These are phyloP conservation scores for Beauveria sp. DNA, from an alignment of 2,329 filamentous ascomycete species.

Conservation along the genomic window DNA sequence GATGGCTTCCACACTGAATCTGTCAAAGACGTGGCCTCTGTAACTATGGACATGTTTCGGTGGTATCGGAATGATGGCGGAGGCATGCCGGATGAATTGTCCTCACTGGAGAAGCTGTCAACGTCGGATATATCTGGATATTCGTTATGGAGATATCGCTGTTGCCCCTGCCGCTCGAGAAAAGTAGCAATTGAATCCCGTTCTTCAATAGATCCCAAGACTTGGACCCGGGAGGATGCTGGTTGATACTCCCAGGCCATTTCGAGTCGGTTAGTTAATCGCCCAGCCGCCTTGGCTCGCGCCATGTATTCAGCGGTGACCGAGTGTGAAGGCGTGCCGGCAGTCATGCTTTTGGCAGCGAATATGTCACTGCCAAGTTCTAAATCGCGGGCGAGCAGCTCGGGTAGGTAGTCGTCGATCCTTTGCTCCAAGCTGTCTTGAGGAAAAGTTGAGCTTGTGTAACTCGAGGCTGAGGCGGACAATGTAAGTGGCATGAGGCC, in stretches of 20 bases:
- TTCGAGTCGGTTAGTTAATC: slow-evolving; percentile 16
- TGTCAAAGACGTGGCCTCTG: slow-evolving; percentile 29
- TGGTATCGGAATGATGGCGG: slow-evolving; percentile 24
- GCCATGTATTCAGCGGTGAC: slow-evolving; percentile 25
- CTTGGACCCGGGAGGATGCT: slow-evolving; percentile 22
- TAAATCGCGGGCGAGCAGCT: slow-evolving; percentile 47
- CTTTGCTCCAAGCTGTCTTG: slow-evolving; percentile 23
- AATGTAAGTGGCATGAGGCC: slow-evolving; percentile 30
- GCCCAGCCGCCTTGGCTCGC: slow-evolving; percentile 13
- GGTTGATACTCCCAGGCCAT: slow-evolving; percentile 22
- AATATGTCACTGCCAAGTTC: slow-evolving; percentile 42
- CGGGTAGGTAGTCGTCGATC: slow-evolving; percentile 42
- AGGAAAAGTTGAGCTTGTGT: slow-evolving; percentile 16
- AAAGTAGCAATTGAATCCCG: slow-evolving; percentile 28
- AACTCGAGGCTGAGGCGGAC: slow-evolving; percentile 20
- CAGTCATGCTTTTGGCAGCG: slow-evolving; percentile 43
- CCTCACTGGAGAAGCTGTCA: slow-evolving; percentile 23
- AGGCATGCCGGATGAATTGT: slow-evolving; percentile 25
- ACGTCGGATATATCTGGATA: slow-evolving; percentile 26
- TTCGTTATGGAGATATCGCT: not conserved
- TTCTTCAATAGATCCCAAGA: slow-evolving; percentile 30
- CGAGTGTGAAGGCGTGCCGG: slow-evolving; percentile 36
- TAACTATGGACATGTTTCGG: slow-evolving; percentile 28
- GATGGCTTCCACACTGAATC: slow-evolving; percentile 22
- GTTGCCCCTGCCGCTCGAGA: slow-evolving; percentile 18